Evolutionary conservation across 495 filamentous ascomycete genomes (phyloP), one percentile per base, ranked within the genome.

Genomic region (Hypoxylon fragiforme): DNA sequence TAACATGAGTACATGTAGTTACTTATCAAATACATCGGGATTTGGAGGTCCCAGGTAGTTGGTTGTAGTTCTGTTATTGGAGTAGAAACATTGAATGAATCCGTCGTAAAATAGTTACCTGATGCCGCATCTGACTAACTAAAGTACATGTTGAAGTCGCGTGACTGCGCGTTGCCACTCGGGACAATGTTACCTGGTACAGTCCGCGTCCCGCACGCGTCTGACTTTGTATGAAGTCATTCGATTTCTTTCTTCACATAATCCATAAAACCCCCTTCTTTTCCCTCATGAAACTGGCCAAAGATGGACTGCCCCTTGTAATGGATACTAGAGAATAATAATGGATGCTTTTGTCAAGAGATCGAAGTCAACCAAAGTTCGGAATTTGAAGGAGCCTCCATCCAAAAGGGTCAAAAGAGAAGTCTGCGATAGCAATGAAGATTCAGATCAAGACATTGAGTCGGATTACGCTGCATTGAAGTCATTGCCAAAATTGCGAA

Each of bases 371-470:
- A 18, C 35, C 11, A 30, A 22, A 37, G 7, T 43, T 42, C 46
- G 30, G 15, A 42, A 31, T 36, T 16, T 7, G 19, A 37, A 54
- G 9, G 59, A 68, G 20, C 70, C 63, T 20, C 66, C 72, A 1
- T 43, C 41, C 8, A 77, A 77, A 57, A 71, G 62, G 20, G 26
- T 48, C 5, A 70, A 73, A 14, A 45, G 57, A 9, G 66, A 65
- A 9, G 34, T 64, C 16, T 50, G 55, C 24, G 60, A 62, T 18
- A 72, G 62, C 37, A 62, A 68, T 31, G 63, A 66, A 11, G 50
- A 60, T 34, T 59, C 55, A 19, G 67, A 66, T 14, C 53, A 62
- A 6, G 60, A 67, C 21, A 14, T 39, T 31, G 54, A 14, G 3
- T 21, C 46, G 19, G 31, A 43, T 7, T 45, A 42, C 34, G 35